These are phyloP conservation scores for Ulota crispa DNA, from an alignment of 225 moss, liverwort and hornwort genomes.

Conservation along the genomic window DNA sequence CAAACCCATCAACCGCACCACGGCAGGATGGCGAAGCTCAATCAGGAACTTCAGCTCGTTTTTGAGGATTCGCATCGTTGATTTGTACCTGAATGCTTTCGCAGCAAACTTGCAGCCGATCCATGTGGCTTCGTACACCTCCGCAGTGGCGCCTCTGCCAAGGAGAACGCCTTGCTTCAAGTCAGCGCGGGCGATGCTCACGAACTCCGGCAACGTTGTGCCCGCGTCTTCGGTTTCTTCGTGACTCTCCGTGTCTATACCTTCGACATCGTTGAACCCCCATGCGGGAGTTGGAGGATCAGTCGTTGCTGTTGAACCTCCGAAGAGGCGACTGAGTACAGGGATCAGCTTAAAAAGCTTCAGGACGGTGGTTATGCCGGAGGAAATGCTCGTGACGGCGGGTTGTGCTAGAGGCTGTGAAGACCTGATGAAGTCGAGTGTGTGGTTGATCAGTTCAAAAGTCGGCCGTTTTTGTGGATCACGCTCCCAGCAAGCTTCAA, in stretches of 20 bases:
- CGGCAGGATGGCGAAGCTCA: slow-evolving; percentile 30
- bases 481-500: slow-evolving; percentile 28
- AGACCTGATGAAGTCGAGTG: slow-evolving; percentile 24
- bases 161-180: not conserved
- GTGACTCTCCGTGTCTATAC: not conserved
- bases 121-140: slow-evolving; percentile 24
- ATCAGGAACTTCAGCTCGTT: slow-evolving; percentile 23
- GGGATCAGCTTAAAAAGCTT: not conserved
- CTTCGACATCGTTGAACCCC: not conserved
- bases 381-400: not conserved
- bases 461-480: slow-evolving; percentile 9
- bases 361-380: not conserved
- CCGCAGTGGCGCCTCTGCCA: not conserved
- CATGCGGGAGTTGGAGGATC: not conserved
- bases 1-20: slow-evolving; percentile 29
- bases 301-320: not conserved
- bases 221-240: too few species aligned
- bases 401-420: not conserved
- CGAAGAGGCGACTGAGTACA: not conserved
- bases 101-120: slow-evolving; percentile 29
- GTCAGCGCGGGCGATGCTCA: slow-evolving; percentile 12
- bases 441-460: slow-evolving; percentile 21
- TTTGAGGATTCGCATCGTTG: not conserved
- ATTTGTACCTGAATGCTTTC: not conserved
- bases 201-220: not conserved